phyloP scores from a whole-genome alignment of 805 yeast species.

The Suhomyces kilbournensis region DNA sequence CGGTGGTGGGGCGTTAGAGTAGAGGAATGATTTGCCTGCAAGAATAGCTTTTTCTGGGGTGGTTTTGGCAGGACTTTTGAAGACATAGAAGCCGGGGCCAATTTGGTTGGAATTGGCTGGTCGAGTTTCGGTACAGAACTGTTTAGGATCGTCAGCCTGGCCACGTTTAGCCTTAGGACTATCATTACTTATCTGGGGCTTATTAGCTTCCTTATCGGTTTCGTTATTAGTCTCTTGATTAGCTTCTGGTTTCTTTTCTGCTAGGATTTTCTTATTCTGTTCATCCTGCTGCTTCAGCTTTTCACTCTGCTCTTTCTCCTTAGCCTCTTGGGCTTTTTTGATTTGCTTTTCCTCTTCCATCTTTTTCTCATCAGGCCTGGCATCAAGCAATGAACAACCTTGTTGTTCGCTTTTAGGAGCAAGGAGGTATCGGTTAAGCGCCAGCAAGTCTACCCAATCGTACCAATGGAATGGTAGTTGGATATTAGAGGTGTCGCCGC shows the following conservation, averaged over 20 bases:
- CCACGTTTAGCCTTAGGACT: background rate
- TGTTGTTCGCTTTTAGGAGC: constrained; percentile 2
- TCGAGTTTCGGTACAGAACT: constrained; percentile 14
- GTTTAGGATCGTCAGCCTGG: constrained; percentile 4
- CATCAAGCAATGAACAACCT: constrained; percentile 4
- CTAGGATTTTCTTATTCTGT: constrained; percentile 7
- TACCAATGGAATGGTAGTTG: constrained; percentile 49
- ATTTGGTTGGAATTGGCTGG: constrained; percentile 10
- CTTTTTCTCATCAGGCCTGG: constrained; percentile 4
- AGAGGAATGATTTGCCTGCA: constrained; percentile 20
- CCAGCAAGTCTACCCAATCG: constrained; percentile 52
- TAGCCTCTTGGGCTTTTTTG: constrained; percentile 9
- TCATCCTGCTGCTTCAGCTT: constrained; percentile 9
- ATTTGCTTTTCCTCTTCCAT: constrained; percentile 7
- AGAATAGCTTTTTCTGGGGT: constrained; percentile 14
- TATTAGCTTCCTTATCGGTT: too few relatives aligned
- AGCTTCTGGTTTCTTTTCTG: background rate
- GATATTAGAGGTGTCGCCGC: constrained; percentile 3
- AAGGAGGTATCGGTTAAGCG: constrained; percentile 24
- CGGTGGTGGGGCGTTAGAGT: constrained; percentile 32
- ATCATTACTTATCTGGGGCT: background rate
- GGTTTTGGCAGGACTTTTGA: constrained; percentile 13
- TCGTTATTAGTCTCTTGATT: too few relatives aligned
- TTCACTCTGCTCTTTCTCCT: constrained; percentile 8
- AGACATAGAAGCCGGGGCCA: constrained; percentile 21